These are phyloP conservation scores for Hypoxylon sp. DNA, from an alignment of 2,329 filamentous ascomycete species.

Conservation along the genomic window DNA sequence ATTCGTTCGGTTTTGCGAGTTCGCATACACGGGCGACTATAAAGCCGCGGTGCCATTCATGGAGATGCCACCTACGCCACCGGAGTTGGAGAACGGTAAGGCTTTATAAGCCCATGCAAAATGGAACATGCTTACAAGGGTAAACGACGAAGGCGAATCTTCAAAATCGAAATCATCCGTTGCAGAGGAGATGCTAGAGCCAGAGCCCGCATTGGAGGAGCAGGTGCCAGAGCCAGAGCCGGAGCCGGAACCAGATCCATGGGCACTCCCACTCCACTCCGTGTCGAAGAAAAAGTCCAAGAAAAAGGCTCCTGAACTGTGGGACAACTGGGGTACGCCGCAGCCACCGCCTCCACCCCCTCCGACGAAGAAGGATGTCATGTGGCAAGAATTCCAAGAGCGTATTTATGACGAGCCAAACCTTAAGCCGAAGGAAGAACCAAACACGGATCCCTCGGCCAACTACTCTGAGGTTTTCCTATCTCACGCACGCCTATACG, in stretches of 20 bases:
- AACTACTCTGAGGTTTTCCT: slow-evolving; percentile 54
- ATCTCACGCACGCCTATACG: slow-evolving; percentile 58
- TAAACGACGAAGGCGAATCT: background rate
- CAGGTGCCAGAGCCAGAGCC: background rate
- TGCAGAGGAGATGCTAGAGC: background rate
- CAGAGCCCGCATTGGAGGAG: background rate
- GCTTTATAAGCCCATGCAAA: too few relatives aligned
- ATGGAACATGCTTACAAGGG: background rate
- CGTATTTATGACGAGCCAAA: slow-evolving; percentile 1
- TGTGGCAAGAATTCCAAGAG: slow-evolving; percentile 20
- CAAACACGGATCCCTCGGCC: slow-evolving; percentile 11
- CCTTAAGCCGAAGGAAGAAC: slow-evolving; percentile 7
- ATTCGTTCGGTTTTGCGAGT: slow-evolving; percentile 64
- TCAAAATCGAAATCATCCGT: background rate
- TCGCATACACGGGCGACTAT: slow-evolving; percentile 65
- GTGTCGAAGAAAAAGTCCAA: slow-evolving; percentile 3
- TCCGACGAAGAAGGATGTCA: slow-evolving; percentile 15
- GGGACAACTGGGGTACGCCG: too few relatives aligned
- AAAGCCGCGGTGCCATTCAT: slow-evolving; percentile 51
- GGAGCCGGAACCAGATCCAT: background rate
- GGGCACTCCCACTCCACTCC: too few relatives aligned
- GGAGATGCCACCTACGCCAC: background rate
- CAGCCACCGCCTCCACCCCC: background rate
- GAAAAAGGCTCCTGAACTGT: background rate
- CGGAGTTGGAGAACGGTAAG: slow-evolving; percentile 6